A percentile compares a stretch with the other conserved stretches of the same genome.
Conservation (phyloP, 139 green algal species). For the Eudorina sp. region DNA sequence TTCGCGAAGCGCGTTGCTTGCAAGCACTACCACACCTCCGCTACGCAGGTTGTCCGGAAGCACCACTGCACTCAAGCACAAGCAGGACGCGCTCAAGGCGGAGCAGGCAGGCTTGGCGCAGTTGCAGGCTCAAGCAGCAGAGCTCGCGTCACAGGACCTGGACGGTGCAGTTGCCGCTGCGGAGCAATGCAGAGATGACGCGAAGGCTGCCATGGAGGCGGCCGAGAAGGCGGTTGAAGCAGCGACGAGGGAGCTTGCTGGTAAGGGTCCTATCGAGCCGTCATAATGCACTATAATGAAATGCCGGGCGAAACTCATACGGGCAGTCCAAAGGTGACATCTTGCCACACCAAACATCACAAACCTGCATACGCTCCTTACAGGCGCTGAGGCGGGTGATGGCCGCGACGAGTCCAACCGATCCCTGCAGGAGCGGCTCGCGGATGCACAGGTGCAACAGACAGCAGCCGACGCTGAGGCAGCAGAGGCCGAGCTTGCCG, state of each 20-base stretch:
- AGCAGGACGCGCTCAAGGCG: slow-evolving; percentile 68
- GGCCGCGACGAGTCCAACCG: slow-evolving; percentile 86
- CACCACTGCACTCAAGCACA: slow-evolving; percentile 74
- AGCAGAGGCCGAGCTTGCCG: slow-evolving; percentile 73
- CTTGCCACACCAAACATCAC: too few relatives aligned
- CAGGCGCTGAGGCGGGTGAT: slow-evolving; percentile 87
- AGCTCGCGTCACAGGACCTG: slow-evolving; percentile 61
- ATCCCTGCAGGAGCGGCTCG: slow-evolving; percentile 84
- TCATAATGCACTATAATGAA: neutral
- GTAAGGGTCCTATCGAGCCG: too few relatives aligned
- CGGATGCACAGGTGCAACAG: slow-evolving; percentile 73
- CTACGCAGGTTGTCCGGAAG: slow-evolving; percentile 80
- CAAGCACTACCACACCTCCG: too few relatives aligned
- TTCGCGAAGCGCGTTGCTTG: too few relatives aligned
- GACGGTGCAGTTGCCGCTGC: slow-evolving; percentile 48
- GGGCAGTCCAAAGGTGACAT: neutral
- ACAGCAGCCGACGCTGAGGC: slow-evolving; percentile 44
- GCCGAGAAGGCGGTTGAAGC: slow-evolving; percentile 66
- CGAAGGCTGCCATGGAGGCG: slow-evolving; percentile 53
- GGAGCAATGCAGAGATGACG: slow-evolving; percentile 53
- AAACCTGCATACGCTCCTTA: neutral
- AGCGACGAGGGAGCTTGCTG: slow-evolving; percentile 64
- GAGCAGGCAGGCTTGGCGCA: slow-evolving; percentile 66
- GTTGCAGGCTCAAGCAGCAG: slow-evolving; percentile 51
- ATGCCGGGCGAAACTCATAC: neutral